phyloP scores from a whole-genome alignment of 2,329 filamentous ascomycete species.

The Arthrobotrys conoides region DNA sequence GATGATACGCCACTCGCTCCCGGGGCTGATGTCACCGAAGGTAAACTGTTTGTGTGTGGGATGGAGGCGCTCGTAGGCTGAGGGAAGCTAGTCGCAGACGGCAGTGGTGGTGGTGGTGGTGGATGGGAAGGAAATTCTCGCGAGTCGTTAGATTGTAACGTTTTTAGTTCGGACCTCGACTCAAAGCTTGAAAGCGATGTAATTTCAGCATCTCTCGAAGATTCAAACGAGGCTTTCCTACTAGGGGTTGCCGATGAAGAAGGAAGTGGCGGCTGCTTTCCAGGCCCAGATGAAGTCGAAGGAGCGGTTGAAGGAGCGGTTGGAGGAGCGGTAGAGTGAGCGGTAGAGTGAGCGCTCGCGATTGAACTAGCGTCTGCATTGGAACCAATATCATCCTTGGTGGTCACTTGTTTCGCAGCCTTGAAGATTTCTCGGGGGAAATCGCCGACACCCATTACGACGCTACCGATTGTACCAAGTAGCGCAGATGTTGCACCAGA shows the following conservation, averaged over 20 bases:
- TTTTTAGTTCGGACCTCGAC: conserved; percentile 24
- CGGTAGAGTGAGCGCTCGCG: conserved; percentile 3
- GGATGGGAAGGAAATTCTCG: conserved; percentile 19
- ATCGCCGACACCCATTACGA: conserved; percentile 87
- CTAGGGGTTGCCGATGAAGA: conserved; percentile 34
- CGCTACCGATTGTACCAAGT: conserved; percentile 83
- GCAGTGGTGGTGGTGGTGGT: not conserved
- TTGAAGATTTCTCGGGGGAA: conserved; percentile 72
- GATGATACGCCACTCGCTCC: conserved; percentile 14
- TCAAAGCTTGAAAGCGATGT: conserved; percentile 54
- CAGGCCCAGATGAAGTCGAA: not conserved
- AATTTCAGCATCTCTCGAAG: conserved; percentile 48
- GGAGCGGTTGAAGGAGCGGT: not conserved
- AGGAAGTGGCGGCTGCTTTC: conserved; percentile 9
- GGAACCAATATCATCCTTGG: conserved; percentile 62
- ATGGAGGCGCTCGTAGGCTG: not conserved
- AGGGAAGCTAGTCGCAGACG: not conserved
- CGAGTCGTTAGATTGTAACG: conserved; percentile 12
- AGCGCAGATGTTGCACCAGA: conserved; percentile 82
- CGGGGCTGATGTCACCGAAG: conserved; percentile 22
- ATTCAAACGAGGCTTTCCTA: conserved; percentile 48
- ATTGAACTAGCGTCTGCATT: conserved; percentile 29
- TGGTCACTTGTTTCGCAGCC: conserved; percentile 66
- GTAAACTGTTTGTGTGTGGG: conserved; percentile 2
- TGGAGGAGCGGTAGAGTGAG: conserved; percentile 14